Conservation (phyloP, 2,329 filamentous ascomycete species). For the Aspergillus niger region DNA sequence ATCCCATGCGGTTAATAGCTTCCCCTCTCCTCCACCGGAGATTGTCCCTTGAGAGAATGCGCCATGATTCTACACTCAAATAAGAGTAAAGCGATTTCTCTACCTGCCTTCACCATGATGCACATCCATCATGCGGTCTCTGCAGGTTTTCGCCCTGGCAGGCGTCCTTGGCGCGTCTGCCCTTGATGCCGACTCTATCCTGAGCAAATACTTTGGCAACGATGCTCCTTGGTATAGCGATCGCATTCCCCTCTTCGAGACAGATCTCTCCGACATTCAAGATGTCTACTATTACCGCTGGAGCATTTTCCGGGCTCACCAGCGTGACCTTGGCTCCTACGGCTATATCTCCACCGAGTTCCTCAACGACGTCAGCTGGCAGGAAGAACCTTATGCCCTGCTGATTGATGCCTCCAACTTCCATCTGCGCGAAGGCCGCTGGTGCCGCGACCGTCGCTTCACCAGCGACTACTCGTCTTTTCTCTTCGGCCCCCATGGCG, state of each 20-base stretch:
- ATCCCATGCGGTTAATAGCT: neutral
- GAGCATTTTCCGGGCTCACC: conserved; percentile 48
- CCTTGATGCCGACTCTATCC: conserved; percentile 10
- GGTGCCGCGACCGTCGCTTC: conserved; percentile 48
- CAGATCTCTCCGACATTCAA: conserved; percentile 17
- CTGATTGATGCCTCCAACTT: conserved; percentile 50
- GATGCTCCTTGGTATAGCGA: conserved; percentile 22
- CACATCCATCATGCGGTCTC: neutral
- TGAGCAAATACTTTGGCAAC: conserved; percentile 19
- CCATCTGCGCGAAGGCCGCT: conserved; percentile 48
- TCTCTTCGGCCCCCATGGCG: conserved; percentile 43
- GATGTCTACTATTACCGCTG: conserved; percentile 52
- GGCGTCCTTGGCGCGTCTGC: neutral
- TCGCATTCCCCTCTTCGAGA: conserved; percentile 23
- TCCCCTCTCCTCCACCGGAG: neutral
- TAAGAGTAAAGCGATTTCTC: too few relatives aligned
- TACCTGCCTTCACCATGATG: too few relatives aligned
- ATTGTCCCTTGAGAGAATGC: neutral
- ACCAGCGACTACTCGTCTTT: conserved; percentile 48
- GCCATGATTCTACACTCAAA: too few relatives aligned
- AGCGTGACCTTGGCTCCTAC: conserved; percentile 45
- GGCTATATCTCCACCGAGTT: conserved; percentile 52
- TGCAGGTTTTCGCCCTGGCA: neutral
- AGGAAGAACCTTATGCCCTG: conserved; percentile 44
- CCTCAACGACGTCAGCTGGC: conserved; percentile 47